Base-by-base conservation (phyloP, 2,329 filamentous ascomycete species). In the Arthrinium puccinioides region DNA sequence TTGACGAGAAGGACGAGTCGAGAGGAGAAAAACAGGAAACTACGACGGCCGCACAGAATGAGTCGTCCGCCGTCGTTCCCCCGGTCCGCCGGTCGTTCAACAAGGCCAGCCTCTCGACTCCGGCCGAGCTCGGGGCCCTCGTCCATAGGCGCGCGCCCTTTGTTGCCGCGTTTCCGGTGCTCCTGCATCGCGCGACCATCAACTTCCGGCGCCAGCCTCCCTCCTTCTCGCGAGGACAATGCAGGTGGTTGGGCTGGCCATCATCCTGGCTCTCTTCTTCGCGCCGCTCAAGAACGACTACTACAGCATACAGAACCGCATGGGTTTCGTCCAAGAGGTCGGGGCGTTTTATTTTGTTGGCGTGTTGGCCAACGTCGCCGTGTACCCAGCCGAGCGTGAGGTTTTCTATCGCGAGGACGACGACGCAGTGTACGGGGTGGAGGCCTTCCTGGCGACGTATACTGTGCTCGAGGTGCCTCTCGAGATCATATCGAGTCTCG, bases 371-470 rank as follows among this genome's bases (percentile, higher is more conserved):
- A 87, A 87, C 50, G 79, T 87, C 4, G 81, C 82, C 4, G 70
- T 85, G 7, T 87, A 87, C 51, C 84, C 84, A 0, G 64, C 64
- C 27, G 84, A 87, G 52, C 70, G 82, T 4, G 82, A 86, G 39
- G 82, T 87, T 1, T 88, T 87, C 55, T 86, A 87, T 52, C 74
- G 80, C 46, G 84, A 89, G 59, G 74, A 84, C 48, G 81, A 82
- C 42, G 84, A 89, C 55, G 72, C 75, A 6, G 78, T 82, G 3
- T 89, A 89, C 52, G 69, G 76, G 4, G 74, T 82, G 2, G 79
- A 84, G 45, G 76, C 81, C 0, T 88, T 89, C 59, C 70, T 87
- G 19, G 60, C 78, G 1, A 75, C 79, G 16, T 89, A 88, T 56
- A 79, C 82, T 1, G 61, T 77, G 1, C 70, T 85, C 4, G 84